These are phyloP conservation scores for Claviceps sp. DNA, from an alignment of 2,329 filamentous ascomycete species.

Conservation along the genomic window DNA sequence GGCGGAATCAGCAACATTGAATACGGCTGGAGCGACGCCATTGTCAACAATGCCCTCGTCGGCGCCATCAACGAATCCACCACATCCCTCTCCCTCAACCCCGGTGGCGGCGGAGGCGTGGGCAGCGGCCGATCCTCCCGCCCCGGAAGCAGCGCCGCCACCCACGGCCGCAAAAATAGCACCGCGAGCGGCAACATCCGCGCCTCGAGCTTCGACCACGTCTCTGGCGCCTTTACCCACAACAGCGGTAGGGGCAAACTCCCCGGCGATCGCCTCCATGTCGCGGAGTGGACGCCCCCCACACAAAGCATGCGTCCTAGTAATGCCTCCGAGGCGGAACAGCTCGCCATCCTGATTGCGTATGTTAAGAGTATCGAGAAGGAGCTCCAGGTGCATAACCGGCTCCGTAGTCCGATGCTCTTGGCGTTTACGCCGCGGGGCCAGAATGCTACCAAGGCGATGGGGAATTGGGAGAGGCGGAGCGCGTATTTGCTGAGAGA, in stretches of 20 bases:
- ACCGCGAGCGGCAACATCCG: constrained; percentile 39
- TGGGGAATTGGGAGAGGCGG: constrained; percentile 96
- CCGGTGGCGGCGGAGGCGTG: constrained; percentile 1
- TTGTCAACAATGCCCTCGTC: constrained; percentile 52
- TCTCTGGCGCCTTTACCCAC: constrained; percentile 34
- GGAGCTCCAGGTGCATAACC: constrained; percentile 78
- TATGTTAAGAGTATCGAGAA: constrained; percentile 81
- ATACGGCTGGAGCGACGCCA: constrained; percentile 85
- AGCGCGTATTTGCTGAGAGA: constrained; percentile 82
- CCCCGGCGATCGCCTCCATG: constrained; percentile 70
- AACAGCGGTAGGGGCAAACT: constrained; percentile 45
- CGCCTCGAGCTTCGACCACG: constrained; percentile 49
- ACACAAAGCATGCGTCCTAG: constrained; percentile 83
- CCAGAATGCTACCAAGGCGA: constrained; percentile 66
- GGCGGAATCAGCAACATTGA: constrained; percentile 95
- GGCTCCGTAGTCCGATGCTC: constrained; percentile 74
- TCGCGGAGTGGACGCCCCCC: constrained; percentile 82
- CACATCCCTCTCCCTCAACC: constrained; percentile 9
- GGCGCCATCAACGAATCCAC: constrained; percentile 36
- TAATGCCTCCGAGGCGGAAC: constrained; percentile 63
- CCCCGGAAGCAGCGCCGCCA: constrained; percentile 37
- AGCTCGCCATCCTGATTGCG: constrained; percentile 57
- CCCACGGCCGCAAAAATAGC: constrained; percentile 27
- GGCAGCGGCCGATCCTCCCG: constrained; percentile 26
- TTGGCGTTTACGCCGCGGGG: constrained; percentile 80